Evolutionary conservation across 139 green algal species (phyloP), one percentile per base, ranked within the genome.

Genomic region (Chlamydomonas sphaeroides): DNA sequence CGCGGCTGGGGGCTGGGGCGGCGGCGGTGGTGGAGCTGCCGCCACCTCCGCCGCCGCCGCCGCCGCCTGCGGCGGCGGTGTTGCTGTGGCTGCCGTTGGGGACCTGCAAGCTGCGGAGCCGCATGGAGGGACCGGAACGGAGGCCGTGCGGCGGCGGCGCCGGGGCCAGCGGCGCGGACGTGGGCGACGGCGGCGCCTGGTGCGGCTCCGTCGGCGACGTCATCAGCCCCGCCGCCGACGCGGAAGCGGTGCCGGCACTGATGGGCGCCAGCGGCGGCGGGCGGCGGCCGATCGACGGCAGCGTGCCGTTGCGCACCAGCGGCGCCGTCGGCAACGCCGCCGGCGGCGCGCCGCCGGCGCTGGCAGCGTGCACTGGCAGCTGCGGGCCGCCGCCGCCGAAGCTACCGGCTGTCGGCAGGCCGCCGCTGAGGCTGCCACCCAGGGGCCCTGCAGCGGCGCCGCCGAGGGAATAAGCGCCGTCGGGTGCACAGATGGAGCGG

Each of bases 241-340:
- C 1, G 38, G 41, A 5, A 45, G 68, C 45, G 68, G 45, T n/a
- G 68, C 21, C 18, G 68, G 68, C 45, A n/a, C 45, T 18, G 17
- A 68, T 68, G 36, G 71, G 71, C 11, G 71, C 36, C 36, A 79
- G 53, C 53, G 71, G 71, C 53, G 53, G 53, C 35, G 71, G 71
- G 36, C 71, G 71, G 36, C 71, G 71, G 36, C 15, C 33, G 33
- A 79, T 35, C 10, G 53, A 32, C n/a, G 71, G 71, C 36, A 79
- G 35, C 18, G 36, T 39, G 71, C 71, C 71, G 21, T 3, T 3
- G 36, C 71, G 71, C 68, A 77, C 2, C 30, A 45, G 68, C 35
- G 70, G 45, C 17, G 66, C 0, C 21, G 32, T 17, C 36, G 65
- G 21, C 21, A 62, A 32, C 56, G 25, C n/a, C 56, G 25, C 56